Conservation (phyloP, 176 grass and related monocot genomes). For the Hsuehochloa calcarea region DNA sequence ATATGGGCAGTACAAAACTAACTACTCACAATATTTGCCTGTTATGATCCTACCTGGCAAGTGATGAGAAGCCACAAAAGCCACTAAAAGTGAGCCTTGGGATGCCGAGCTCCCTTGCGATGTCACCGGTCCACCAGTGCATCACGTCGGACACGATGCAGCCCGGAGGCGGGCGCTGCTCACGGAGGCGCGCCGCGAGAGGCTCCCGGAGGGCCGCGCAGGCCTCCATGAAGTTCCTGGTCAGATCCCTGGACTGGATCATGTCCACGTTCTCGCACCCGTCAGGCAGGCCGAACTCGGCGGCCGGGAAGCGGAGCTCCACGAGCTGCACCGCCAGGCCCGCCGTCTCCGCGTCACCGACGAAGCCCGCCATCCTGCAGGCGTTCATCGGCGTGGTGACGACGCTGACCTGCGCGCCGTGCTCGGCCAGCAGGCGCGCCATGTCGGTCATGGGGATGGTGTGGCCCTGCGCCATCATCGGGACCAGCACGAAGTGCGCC, state of each 20-base stretch:
- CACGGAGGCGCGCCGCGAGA: conserved; percentile 38
- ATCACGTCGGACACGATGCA: conserved; percentile 61
- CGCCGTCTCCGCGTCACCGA: not conserved
- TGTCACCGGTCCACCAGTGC: conserved; percentile 53
- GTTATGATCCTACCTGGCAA: conserved; percentile 30
- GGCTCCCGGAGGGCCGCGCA: conserved; percentile 42
- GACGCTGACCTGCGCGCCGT: conserved; percentile 55
- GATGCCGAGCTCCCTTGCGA: conserved; percentile 55
- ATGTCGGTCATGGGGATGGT: conserved; percentile 71
- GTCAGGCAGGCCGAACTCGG: conserved; percentile 49
- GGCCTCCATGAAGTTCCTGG: conserved; percentile 42
- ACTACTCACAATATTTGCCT: not conserved
- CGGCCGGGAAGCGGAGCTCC: conserved; percentile 46
- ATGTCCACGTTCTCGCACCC: conserved; percentile 63
- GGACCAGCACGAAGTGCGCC: conserved; percentile 53
- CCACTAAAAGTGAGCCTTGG: conserved; percentile 59
- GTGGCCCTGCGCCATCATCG: conserved; percentile 62
- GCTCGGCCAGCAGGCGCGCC: conserved; percentile 53
- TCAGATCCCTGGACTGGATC: conserved; percentile 23
- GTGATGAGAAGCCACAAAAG: conserved; percentile 44
- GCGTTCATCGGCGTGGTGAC: conserved; percentile 64
- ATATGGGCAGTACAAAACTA: not conserved
- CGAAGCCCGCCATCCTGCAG: conserved; percentile 32
- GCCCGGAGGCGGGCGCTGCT: conserved; percentile 28
- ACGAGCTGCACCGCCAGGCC: conserved; percentile 45